These are phyloP conservation scores for Calonectria honghensis DNA, from an alignment of 2,329 filamentous ascomycete species.

Conservation along the genomic window DNA sequence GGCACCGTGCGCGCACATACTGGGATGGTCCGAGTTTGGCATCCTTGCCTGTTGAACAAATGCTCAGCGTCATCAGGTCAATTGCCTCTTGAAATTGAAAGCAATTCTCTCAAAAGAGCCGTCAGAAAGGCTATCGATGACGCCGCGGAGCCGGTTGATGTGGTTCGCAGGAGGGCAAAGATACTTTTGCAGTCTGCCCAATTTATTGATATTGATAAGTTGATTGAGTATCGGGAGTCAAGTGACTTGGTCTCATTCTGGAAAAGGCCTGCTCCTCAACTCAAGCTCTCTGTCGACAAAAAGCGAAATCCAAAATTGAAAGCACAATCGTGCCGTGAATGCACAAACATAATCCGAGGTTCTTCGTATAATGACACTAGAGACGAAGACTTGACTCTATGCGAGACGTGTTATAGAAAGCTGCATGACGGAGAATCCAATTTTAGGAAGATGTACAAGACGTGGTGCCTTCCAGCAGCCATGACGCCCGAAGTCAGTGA, in stretches of 20 bases:
- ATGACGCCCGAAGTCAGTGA: not conserved
- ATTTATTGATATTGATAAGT: not conserved
- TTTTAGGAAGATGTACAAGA: not conserved
- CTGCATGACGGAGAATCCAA: not conserved
- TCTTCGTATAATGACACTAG: not conserved
- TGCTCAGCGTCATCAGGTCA: no score
- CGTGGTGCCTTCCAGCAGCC: not conserved
- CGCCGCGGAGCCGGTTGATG: not conserved
- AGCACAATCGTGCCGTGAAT: not conserved
- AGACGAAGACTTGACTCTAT: not conserved
- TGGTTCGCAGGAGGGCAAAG: not conserved
- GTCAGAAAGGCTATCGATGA: not conserved
- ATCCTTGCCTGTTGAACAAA: no score
- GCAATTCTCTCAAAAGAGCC: not conserved
- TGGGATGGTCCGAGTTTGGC: no score
- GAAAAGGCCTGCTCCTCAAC: not conserved
- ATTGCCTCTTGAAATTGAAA: not conserved
- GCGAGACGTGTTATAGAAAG: not conserved
- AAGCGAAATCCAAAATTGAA: not conserved
- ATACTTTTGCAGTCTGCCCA: conserved; percentile 11
- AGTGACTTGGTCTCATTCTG: not conserved
- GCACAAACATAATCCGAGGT: not conserved
- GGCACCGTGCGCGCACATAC: no score
- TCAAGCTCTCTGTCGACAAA: not conserved
- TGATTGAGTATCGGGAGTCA: not conserved